Conservation (phyloP, 2,329 filamentous ascomycete species). For the Teratosphaeria nubilosa region DNA sequence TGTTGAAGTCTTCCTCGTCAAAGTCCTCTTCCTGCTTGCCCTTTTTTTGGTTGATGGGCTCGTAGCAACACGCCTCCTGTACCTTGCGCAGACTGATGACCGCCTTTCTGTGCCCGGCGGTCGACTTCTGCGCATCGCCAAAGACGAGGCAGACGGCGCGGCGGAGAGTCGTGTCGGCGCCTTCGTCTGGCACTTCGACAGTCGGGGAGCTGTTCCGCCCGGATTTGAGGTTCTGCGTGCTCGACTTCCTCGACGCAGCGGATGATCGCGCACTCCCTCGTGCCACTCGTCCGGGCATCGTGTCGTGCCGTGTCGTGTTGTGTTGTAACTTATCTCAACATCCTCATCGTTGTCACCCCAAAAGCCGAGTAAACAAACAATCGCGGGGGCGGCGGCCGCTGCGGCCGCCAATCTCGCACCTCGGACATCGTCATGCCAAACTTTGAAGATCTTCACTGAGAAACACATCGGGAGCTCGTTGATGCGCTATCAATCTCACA, state of each 20-base stretch:
- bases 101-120: constrained; percentile 80
- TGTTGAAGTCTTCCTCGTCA: constrained; percentile 77
- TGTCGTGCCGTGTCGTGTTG: background rate
- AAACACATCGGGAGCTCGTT: background rate
- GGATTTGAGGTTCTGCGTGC: constrained; percentile 8
- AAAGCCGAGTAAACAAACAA: background rate
- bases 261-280: constrained; percentile 9
- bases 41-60: constrained; percentile 42
- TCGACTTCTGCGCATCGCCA: constrained; percentile 67
- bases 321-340: background rate
- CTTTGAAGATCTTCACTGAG: background rate
- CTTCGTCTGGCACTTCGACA: constrained; percentile 44
- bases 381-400: background rate
- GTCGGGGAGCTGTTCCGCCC: constrained; percentile 19
- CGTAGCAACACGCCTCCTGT: constrained; percentile 69
- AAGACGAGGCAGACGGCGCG: constrained; percentile 55
- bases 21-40: constrained; percentile 53
- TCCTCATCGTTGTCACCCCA: background rate
- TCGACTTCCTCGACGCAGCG: constrained; percentile 3
- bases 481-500: background rate
- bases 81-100: constrained; percentile 80
- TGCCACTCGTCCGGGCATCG: constrained; percentile 25
- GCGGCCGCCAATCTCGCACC: background rate
- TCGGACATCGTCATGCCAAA: background rate
- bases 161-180: constrained; percentile 59